Base-by-base conservation (phyloP, 192 early-diverging fungal species). In the Nowakowskiella sp. region DNA sequence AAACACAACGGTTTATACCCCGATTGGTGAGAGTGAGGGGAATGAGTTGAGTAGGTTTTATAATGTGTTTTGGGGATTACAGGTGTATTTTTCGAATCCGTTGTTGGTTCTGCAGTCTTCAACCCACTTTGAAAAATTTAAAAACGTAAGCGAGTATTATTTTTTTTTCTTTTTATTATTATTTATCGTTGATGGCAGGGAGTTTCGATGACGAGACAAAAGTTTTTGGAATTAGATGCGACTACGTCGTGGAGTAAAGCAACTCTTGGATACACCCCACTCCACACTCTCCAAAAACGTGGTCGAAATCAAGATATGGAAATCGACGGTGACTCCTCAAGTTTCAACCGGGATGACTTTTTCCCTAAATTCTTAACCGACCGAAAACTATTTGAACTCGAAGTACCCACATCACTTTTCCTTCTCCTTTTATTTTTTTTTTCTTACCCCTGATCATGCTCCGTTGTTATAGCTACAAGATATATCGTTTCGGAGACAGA, bases 391-490 rank as follows among this genome's bases (percentile, higher is more conserved):
- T 70, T 90, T 46, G 73, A 83, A 21, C 66, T 88, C 2, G 82
- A 90, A 80, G 87, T 88, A 61, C 8, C 2, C 19, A 13, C 22
- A 61, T 4, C 34, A 4, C 22, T 47, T 7, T 46, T 3, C 16
- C 50, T 7, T 25, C 49, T 22, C 54, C 52, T 10, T 16, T 70
- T 2, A 31, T 16, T 19, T 29, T 26, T 61, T 4, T 42, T 61
- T 26, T 52, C 42, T 25, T 36, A 58, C 52, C 31, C n/a, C n/a
- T 31, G 21, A 19, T 10, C 71, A n/a, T n/a, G n/a, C n/a, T n/a
- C n/a, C n/a, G n/a, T n/a, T n/a, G n/a, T n/a, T n/a, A n/a, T n/a
- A 96, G 83, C 68, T 95, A 16, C 64, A 69, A 8, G 94, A 97
- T 53, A 69, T 82, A 5, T 66, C 79, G 46, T 90, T 94, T 61